Base-by-base conservation (phyloP, 805 yeast species). In the Pichia sporocuriosa region DNA sequence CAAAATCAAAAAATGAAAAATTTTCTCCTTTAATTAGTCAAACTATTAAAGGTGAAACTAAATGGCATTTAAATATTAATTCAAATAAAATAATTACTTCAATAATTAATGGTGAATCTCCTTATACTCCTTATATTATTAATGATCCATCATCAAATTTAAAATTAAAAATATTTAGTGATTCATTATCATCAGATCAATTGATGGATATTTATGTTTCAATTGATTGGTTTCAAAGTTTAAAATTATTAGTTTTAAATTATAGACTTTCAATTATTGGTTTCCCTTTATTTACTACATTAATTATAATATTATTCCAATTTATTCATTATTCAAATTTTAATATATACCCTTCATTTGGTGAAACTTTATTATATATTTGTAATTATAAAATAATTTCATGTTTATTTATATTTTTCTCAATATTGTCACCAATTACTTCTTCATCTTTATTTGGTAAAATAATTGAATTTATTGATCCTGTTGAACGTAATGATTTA, bases 191-290 rank as follows among this genome's bases (percentile, higher is more conserved):
- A 21, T 56, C 63, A 3, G 63, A 55, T 32, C 53, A 52, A 27
- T 56, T 65, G 11, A 51, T 71, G 52, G 72, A 68, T 42, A 57
- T 75, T 12, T 58, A 58, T 17, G 39, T 74, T 27, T 55, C 66
- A 7, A 64, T 84, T 13, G 82, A 84, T 57, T 59, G 77, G 56
- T 51, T 73, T 34, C 67, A 71, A 24, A 81, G 90, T 29, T 60
- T 89, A 45, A 81, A 79, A 43, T 68, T 83, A 48, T 61, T 89
- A 35, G 81, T 84, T 4, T 66, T 88, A 50, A 69, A 95, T 42
- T 90, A 84, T 59, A 70, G 98, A 53, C 69, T 90, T 12, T 77
- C 84, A 1, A 65, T 83, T 31, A 81, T 84, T 4, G 71, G 88
- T 1, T 70, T 84, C 40, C 88, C 95, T 3, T 66, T 81, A 1